phyloP scores from a whole-genome alignment of 2,329 filamentous ascomycete genomes.

The Trichoderma sp. region DNA sequence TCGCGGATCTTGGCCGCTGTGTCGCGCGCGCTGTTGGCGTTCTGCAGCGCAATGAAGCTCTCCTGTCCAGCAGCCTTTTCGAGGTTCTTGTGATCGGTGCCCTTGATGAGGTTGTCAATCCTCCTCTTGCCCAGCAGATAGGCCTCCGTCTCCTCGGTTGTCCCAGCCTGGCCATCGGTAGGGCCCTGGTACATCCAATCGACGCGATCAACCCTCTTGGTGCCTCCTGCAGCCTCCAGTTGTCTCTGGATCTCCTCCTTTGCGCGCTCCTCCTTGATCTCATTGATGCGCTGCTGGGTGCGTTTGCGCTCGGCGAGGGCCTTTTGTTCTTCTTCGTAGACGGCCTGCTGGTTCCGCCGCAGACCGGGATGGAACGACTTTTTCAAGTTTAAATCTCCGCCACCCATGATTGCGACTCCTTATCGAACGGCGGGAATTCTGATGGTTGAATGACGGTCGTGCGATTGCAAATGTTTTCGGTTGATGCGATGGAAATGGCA shows the following conservation, averaged over 20 bases:
- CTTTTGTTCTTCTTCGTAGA: slow-evolving; percentile 90
- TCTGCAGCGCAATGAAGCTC: slow-evolving; percentile 61
- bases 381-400: slow-evolving; percentile 93
- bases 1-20: slow-evolving; percentile 83
- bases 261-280: slow-evolving; percentile 89
- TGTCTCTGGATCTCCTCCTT: slow-evolving; percentile 90
- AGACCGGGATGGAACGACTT: slow-evolving; percentile 93
- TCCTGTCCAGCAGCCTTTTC: slow-evolving; percentile 71
- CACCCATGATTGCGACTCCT: slow-evolving; percentile 68
- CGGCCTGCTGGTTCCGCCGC: slow-evolving; percentile 84
- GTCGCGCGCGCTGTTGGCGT: slow-evolving; percentile 75
- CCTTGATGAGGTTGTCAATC: slow-evolving; percentile 80
- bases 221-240: slow-evolving; percentile 84
- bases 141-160: slow-evolving; percentile 86
- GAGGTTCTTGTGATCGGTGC: slow-evolving; percentile 76
- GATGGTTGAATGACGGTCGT: neutral
- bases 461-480: neutral
- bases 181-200: slow-evolving; percentile 99
- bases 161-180: slow-evolving; percentile 71
- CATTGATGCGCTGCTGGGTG: slow-evolving; percentile 86
- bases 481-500: neutral
- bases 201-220: slow-evolving; percentile 77
- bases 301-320: slow-evolving; percentile 94
- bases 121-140: slow-evolving; percentile 90
- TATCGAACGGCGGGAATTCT: neutral